A percentile compares a stretch with the other conserved stretches of the same genome.
Conservation (phyloP, 2,329 filamentous ascomycete genomes). For the Emergomyces pasteurianus region DNA sequence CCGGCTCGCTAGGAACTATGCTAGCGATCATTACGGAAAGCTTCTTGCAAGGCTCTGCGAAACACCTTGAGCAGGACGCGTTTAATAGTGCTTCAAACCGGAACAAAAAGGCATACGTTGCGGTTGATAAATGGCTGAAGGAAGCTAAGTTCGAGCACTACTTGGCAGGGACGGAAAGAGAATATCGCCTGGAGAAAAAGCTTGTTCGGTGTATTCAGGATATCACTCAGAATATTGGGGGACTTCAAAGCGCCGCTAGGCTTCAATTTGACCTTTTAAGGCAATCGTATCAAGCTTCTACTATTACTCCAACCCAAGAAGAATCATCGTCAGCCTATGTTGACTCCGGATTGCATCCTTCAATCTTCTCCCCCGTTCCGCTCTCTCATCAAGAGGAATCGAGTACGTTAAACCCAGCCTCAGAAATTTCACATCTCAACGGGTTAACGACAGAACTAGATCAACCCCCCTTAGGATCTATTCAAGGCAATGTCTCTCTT, state of each 20-base stretch:
- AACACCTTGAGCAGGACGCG: slow-evolving; percentile 56
- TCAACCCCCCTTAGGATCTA: slow-evolving; percentile 1
- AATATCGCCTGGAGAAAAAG: slow-evolving; percentile 66
- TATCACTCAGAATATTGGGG: slow-evolving; percentile 79
- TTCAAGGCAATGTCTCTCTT: slow-evolving; percentile 5
- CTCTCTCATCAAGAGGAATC: neutral
- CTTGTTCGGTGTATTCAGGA: slow-evolving; percentile 76
- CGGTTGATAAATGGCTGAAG: slow-evolving; percentile 63
- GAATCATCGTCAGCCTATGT: slow-evolving; percentile 5
- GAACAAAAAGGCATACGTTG: slow-evolving; percentile 56
- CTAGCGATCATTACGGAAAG: slow-evolving; percentile 68
- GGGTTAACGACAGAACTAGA: neutral
- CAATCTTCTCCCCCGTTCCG: slow-evolving; percentile 6
- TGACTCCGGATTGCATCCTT: neutral
- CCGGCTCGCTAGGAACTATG: slow-evolving; percentile 67
- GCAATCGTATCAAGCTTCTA: slow-evolving; percentile 35
- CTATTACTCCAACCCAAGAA: slow-evolving; percentile 2
- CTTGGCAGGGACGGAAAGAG: slow-evolving; percentile 61
- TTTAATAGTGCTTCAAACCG: slow-evolving; percentile 51
- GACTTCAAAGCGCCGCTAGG: slow-evolving; percentile 74
- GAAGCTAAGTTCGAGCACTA: slow-evolving; percentile 89
- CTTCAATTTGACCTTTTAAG: slow-evolving; percentile 78
- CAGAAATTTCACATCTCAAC: neutral
- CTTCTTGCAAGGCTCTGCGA: slow-evolving; percentile 72
- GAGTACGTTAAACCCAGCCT: neutral